A percentile compares a stretch with the other conserved stretches of the same genome.
Evolutionary conservation across 2,329 filamentous ascomycete genomes (phyloP).

Genomic region (Aspergillus fijiensis): DNA sequence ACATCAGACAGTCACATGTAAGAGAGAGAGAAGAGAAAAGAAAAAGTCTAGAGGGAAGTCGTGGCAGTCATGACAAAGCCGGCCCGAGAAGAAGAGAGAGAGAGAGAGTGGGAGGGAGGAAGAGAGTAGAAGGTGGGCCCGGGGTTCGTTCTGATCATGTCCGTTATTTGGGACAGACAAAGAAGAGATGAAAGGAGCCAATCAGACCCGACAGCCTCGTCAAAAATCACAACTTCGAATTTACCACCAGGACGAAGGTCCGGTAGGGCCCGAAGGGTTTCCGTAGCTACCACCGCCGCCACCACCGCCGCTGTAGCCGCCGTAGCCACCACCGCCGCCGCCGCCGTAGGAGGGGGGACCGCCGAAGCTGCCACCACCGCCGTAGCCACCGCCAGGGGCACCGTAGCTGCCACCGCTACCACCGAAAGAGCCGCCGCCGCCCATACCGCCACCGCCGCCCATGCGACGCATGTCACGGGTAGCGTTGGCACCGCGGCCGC

Average conservation of each 20-base stretch:
- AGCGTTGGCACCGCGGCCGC: slow-evolving; percentile 61
- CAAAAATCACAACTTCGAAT: slow-evolving; percentile 39
- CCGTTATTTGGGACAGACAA: slow-evolving; percentile 34
- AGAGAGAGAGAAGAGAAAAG: slow-evolving; percentile 4
- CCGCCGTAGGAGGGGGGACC: slow-evolving; percentile 29
- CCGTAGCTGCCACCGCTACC: slow-evolving; percentile 37
- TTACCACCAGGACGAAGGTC: slow-evolving; percentile 55
- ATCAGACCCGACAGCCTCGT: slow-evolving; percentile 42
- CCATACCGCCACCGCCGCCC: slow-evolving; percentile 44
- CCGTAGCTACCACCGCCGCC: slow-evolving; percentile 27
- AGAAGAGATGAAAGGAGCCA: slow-evolving; percentile 34
- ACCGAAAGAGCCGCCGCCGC: slow-evolving; percentile 38
- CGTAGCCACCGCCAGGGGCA: slow-evolving; percentile 29
- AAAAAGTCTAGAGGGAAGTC: slow-evolving; percentile 38
- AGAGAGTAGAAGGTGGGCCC: slow-evolving; percentile 26
- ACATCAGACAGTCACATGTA: slow-evolving; percentile 17
- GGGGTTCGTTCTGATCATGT: slow-evolving; percentile 43
- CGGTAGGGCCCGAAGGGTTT: slow-evolving; percentile 48
- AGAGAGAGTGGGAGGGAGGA: slow-evolving; percentile 21
- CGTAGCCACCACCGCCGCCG: slow-evolving; percentile 33
- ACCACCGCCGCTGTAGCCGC: slow-evolving; percentile 36
- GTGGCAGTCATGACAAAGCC: slow-evolving; percentile 49
- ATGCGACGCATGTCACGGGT: slow-evolving; percentile 90
- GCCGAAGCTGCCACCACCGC: slow-evolving; percentile 32
- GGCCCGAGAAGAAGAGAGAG: slow-evolving; percentile 31